phyloP scores from a whole-genome alignment of 306 rosid species.

The Trifolium pratense region DNA sequence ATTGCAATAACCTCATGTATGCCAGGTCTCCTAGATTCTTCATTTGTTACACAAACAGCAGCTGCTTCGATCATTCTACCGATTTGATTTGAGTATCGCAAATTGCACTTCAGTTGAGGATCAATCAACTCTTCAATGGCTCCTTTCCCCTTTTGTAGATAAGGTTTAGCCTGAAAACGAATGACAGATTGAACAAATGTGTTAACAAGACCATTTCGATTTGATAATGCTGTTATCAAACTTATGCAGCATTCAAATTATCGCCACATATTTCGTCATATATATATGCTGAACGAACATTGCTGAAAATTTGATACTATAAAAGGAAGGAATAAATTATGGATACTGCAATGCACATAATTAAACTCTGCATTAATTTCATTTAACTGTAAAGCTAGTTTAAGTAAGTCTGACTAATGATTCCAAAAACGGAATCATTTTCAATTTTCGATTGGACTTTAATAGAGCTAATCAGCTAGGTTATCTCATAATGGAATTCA shows the following conservation, averaged over 20 bases:
- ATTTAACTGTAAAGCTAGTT: not conserved
- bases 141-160: slow-evolving; percentile 80
- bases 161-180: slow-evolving; percentile 81
- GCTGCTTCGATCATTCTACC: slow-evolving; percentile 85
- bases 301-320: slow-evolving; percentile 6
- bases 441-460: no score
- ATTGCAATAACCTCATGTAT: slow-evolving; percentile 76
- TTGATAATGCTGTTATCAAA: slow-evolving; percentile 13
- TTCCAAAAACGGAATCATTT: no score
- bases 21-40: slow-evolving; percentile 88
- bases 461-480: not conserved
- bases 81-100: slow-evolving; percentile 69
- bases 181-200: not conserved
- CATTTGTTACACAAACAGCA: slow-evolving; percentile 77
- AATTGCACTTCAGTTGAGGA: slow-evolving; percentile 67
- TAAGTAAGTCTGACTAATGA: no score
- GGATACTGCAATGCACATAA: slow-evolving; percentile 31
- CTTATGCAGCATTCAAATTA: slow-evolving; percentile 18
- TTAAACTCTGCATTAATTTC: slow-evolving; percentile 13
- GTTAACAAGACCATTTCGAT: slow-evolving; percentile 29
- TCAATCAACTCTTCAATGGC: slow-evolving; percentile 87
- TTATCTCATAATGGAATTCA: not conserved
- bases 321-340: slow-evolving; percentile 22
- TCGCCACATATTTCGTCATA: not conserved
- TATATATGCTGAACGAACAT: slow-evolving; percentile 14